phyloP scores from a whole-genome alignment of 2,329 filamentous ascomycete species.

The Fusarium continuum region DNA sequence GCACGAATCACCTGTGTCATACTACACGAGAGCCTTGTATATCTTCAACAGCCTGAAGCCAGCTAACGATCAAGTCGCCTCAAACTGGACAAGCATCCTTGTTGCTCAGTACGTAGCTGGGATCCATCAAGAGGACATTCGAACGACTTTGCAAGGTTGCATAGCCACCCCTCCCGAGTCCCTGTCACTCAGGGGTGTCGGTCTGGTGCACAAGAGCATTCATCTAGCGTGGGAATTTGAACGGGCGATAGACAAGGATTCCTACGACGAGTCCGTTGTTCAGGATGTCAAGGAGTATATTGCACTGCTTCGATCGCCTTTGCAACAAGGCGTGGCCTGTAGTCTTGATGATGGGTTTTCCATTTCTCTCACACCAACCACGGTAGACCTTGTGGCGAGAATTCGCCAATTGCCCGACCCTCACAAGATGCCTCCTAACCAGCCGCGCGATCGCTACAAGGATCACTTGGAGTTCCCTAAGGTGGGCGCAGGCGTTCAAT shows the following conservation, averaged over 20 bases:
- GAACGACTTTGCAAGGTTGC: constrained; percentile 50
- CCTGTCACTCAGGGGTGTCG: constrained; percentile 53
- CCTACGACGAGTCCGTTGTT: constrained; percentile 54
- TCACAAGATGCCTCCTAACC: constrained; percentile 59
- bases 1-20: constrained; percentile 61
- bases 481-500: constrained; percentile 80
- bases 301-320: constrained; percentile 55
- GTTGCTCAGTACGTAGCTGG: constrained; percentile 61
- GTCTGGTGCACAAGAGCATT: constrained; percentile 62
- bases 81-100: constrained; percentile 34
- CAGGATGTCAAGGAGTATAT: constrained; percentile 59
- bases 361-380: constrained; percentile 51
- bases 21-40: constrained; percentile 54
- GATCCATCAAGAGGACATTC: constrained; percentile 58
- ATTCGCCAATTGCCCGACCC: constrained; percentile 60
- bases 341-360: constrained; percentile 36
- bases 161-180: constrained; percentile 19
- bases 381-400: constrained; percentile 49
- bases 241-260: constrained; percentile 58
- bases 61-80: constrained; percentile 1
- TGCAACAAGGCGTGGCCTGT: constrained; percentile 26
- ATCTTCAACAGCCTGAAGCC: constrained; percentile 37
- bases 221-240: constrained; percentile 67
- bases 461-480: constrained; percentile 81
- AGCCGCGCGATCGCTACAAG: constrained; percentile 62